Percentiles rank a stretch among this genome's conserved stretches.
These are phyloP conservation scores for Pleomassaria siparia DNA, from an alignment of 2,329 filamentous ascomycete species.

Conservation along the genomic window DNA sequence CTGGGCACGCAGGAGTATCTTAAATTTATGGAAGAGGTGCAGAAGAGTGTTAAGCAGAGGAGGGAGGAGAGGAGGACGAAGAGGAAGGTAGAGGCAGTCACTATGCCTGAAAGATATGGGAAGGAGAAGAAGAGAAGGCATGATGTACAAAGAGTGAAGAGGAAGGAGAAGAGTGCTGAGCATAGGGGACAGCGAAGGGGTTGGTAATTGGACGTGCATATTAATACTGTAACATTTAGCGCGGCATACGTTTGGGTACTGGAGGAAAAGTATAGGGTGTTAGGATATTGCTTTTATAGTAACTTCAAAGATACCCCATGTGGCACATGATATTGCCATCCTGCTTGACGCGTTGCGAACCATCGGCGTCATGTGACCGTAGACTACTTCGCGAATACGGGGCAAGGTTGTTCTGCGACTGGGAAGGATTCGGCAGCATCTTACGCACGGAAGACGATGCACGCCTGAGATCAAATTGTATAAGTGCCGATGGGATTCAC, in stretches of 20 bases:
- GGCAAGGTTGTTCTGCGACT: neutral
- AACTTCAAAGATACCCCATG: neutral
- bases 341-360: too few relatives aligned
- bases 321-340: too few relatives aligned
- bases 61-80: constrained; percentile 77
- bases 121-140: constrained; percentile 77
- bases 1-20: constrained; percentile 80
- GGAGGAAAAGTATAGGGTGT: neutral
- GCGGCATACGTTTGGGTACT: too few relatives aligned
- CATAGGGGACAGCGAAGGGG: constrained; percentile 71
- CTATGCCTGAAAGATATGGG: constrained; percentile 71
- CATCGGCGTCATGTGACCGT: neutral
- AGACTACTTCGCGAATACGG: neutral
- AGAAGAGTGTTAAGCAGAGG: constrained; percentile 69
- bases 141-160: constrained; percentile 55
- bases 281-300: neutral
- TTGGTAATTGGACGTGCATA: constrained; percentile 51
- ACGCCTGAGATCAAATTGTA: too few relatives aligned
- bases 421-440: neutral
- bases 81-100: constrained; percentile 84
- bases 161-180: constrained; percentile 75
- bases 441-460: neutral
- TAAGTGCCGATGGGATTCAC: too few relatives aligned
- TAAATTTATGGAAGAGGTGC: constrained; percentile 69
- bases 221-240: neutral